Conservation (phyloP, 2,329 filamentous ascomycete species). For the Myriosclerotinia curreyana region DNA sequence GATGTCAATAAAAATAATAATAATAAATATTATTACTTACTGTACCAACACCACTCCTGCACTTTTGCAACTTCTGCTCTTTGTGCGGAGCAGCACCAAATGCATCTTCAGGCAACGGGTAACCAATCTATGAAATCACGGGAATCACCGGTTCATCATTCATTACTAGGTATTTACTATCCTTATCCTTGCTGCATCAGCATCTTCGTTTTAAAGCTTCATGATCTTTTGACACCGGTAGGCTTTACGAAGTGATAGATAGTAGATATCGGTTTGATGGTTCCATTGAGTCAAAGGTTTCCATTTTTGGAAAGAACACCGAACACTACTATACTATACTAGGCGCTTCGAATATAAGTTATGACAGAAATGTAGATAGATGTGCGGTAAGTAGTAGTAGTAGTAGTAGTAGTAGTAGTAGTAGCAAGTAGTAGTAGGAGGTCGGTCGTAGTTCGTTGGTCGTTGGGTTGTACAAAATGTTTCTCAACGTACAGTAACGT, state of each 20-base stretch:
- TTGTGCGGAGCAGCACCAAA: background rate
- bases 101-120: constrained; percentile 17
- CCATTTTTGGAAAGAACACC: background rate
- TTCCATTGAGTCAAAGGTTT: background rate
- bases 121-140: background rate
- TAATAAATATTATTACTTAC: background rate
- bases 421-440: too few species aligned
- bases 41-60: too few species aligned
- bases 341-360: background rate
- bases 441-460: too few species aligned
- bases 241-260: too few species aligned
- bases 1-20: background rate
- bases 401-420: too few species aligned
- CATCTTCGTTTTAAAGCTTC: constrained; percentile 4
- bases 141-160: constrained; percentile 2
- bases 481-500: too few species aligned
- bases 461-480: too few species aligned
- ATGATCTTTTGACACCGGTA: background rate
- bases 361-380: background rate
- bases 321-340: too few species aligned
- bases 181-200: constrained; percentile 15
- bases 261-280: too few species aligned
- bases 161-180: too few species aligned
- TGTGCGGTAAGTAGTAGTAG: too few species aligned
- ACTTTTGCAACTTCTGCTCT: too few species aligned